Evolutionary conservation across 2,329 filamentous ascomycete genomes (phyloP), one percentile per base, ranked within the genome.

Genomic region (Talaromyces sp.): DNA sequence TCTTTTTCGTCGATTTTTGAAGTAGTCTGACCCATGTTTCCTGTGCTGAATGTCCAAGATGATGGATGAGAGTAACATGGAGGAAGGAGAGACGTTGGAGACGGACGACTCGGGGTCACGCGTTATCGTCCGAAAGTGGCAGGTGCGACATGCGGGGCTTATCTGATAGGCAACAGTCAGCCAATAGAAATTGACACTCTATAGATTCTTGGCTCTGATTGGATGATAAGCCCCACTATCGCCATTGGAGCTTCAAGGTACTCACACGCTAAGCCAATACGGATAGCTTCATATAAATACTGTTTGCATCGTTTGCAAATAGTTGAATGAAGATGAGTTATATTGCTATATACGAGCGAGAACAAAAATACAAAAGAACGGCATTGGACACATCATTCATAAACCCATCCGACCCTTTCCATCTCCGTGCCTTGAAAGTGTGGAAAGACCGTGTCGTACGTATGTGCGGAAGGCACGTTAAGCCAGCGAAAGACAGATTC

Each of bases 1-100:
- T 63, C 59, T 19, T 66, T 66, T 34, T 63, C 64, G 54, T 63
- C 64, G 17, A 59, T 31, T n/a, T 54, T 66, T 3, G 64, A 66
- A 7, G 60, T 61, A 54, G 43, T 25, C 36, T 66, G 64, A 22
- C 64, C 64, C 64, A 66, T 66, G 36, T 0, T 58, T 29, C 27
- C 34, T 34, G 4, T 34, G 8, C n/a, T n/a, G n/a, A n/a, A n/a
- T 36, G 10, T 34, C 22, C 17, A 3, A 19, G 27, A 22, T 17
- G n/a, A 34, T 34, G 29, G 15, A 56, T 22, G n/a, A 36, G 31
- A 31, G 29, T 25, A 2, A 22, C 5, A 38, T 15, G 53, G 19
- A 36, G n/a, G 53, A 56, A 56, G n/a, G 10, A 38, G 31, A 38
- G n/a, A n/a, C 19, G 29, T 53, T 54, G 51, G 17, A 54, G 27